These are phyloP conservation scores for Globisporangium abappressorium DNA, from an alignment of 352 stramenopile genomes.

Conservation along the genomic window DNA sequence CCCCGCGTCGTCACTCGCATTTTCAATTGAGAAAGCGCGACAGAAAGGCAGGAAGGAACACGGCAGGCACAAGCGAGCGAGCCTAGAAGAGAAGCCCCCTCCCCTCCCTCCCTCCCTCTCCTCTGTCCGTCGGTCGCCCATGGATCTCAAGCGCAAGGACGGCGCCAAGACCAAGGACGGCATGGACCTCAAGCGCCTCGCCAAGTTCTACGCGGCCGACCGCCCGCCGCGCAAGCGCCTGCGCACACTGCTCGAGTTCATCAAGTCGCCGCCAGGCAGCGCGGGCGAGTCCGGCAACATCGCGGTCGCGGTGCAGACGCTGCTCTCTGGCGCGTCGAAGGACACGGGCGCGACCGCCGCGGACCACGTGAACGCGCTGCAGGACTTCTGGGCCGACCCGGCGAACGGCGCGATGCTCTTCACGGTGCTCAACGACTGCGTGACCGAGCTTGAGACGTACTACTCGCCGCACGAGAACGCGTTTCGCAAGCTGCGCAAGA, in stretches of 20 bases:
- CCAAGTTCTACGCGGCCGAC: constrained; percentile 85
- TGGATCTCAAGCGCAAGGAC: constrained; percentile 16
- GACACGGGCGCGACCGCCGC: constrained; percentile 27
- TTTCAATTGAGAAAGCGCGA: neutral
- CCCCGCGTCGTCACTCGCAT: constrained; percentile 2
- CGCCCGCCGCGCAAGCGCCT: constrained; percentile 81
- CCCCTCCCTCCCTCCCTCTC: neutral
- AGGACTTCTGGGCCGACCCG: constrained; percentile 77
- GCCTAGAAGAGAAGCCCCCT: neutral
- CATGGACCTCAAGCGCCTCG: constrained; percentile 61
- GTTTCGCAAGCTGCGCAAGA: constrained; percentile 80
- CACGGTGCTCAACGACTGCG: constrained; percentile 73
- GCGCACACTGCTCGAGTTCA: constrained; percentile 79
- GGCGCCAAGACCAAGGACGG: constrained; percentile 8
- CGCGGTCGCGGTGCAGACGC: constrained; percentile 63
- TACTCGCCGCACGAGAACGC: constrained; percentile 80
- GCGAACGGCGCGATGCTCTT: constrained; percentile 73
- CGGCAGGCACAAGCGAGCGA: neutral
- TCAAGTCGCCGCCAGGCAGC: constrained; percentile 50
- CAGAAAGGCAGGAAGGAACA: neutral
- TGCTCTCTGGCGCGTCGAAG: constrained; percentile 52
- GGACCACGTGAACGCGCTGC: constrained; percentile 48
- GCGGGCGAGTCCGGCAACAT: constrained; percentile 51
- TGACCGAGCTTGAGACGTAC: constrained; percentile 79
- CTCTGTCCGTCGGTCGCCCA: neutral